Base-by-base conservation (phyloP, 2,329 filamentous ascomycete species). In the Trichocomaceae sp. region DNA sequence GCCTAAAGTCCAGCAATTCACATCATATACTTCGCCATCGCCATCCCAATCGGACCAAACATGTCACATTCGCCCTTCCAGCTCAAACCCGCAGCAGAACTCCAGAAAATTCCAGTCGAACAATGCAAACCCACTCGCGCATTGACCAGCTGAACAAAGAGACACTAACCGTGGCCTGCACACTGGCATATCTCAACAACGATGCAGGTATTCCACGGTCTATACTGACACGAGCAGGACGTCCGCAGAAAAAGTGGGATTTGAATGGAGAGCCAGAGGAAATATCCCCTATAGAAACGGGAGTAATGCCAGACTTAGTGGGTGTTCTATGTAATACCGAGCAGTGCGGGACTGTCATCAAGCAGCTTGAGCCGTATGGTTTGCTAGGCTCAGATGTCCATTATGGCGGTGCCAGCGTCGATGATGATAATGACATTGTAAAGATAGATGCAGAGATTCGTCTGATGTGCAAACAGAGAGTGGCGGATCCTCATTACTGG, bases 201-300 rank as follows among this genome's bases (percentile, higher is more conserved):
- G 47, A 48, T 44, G 37, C 45, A n/a, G 52, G 47, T 5, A 54
- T 54, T 15, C 52, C 46, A 31, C 35, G 17, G 2, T 54, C 46
- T 13, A n/a, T 54, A 20, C 35, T 54, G 35, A 42, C 33, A 17
- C 52, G 52, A 17, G 52, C 52, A 13, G 52, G 52, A 7, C 13
- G 52, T 26, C 10, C 46, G 2, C 47, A 22, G 15, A 54, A 26
- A 45, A 49, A 19, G 19, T 54, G 52, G 52, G 42, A 35, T 15
- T 26, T 26, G 2, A n/a, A 54, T 13, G 52, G 52, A 15, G 37
- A 54, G 29, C 46, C 52, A 17, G 23, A 41, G 7, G 3, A 41
- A 13, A n/a, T 44, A n/a, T 33, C 47, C 2, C 52, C 52, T n/a
- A 29, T 6, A 23, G 35, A 54, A 10, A 44, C 47, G 35, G 37